Evolutionary conservation across 371 early-diverging fungal species (phyloP).

Genomic region (Aphelidium insulamus): DNA sequence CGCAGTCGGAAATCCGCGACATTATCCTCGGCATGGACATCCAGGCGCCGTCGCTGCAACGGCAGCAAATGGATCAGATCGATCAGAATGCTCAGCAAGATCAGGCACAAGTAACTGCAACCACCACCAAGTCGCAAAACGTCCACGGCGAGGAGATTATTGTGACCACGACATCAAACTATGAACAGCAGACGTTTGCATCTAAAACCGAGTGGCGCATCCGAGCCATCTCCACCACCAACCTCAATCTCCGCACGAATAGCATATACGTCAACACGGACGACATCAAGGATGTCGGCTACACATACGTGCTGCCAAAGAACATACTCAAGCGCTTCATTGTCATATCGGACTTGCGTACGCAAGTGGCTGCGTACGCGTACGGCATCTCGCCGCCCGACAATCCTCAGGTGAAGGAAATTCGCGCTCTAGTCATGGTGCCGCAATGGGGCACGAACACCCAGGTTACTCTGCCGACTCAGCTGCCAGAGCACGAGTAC

Average conservation of each 20-base stretch:
- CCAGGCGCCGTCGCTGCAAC: slow-evolving; percentile 83
- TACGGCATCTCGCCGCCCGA: slow-evolving; percentile 85
- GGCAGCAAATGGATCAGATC: slow-evolving; percentile 92
- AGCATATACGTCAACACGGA: slow-evolving; percentile 88
- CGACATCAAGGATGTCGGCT: slow-evolving; percentile 75
- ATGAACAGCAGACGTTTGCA: slow-evolving; percentile 86
- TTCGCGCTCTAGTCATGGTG: slow-evolving; percentile 79
- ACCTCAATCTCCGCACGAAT: slow-evolving; percentile 79
- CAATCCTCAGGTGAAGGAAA: slow-evolving; percentile 86
- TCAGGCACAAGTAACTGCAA: slow-evolving; percentile 71
- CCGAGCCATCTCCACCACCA: slow-evolving; percentile 84
- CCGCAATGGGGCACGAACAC: slow-evolving; percentile 94
- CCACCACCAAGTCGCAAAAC: slow-evolving; percentile 86
- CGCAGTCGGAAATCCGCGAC: slow-evolving; percentile 92
- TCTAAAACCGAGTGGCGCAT: slow-evolving; percentile 98
- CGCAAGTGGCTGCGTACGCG: slow-evolving; percentile 83
- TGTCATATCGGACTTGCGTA: slow-evolving; percentile 78
- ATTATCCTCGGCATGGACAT: slow-evolving; percentile 98
- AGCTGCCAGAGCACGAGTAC: slow-evolving; percentile 72
- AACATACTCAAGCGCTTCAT: slow-evolving; percentile 89
- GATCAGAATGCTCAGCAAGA: slow-evolving; percentile 85
- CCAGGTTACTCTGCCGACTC: slow-evolving; percentile 71
- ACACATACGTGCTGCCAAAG: slow-evolving; percentile 90
- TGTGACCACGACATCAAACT: slow-evolving; percentile 88
- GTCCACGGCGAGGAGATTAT: slow-evolving; percentile 96